Conservation (phyloP, 768 basidiomycete species). For the Tulasnella calospora region DNA sequence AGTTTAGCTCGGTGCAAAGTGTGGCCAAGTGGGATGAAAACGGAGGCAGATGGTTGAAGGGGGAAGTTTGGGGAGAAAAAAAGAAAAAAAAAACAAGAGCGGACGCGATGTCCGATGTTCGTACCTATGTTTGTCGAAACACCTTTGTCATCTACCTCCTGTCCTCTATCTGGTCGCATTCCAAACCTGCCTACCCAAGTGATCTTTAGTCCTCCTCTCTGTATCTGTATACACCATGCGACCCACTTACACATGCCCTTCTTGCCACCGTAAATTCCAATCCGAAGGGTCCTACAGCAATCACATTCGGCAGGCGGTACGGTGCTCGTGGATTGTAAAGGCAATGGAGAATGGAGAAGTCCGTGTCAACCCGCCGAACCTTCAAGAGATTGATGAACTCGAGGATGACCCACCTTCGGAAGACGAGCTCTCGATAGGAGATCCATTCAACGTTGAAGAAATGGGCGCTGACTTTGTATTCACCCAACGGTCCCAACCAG, state of each 20-base stretch:
- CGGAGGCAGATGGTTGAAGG: neutral
- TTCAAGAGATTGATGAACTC: neutral
- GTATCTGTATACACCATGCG: neutral
- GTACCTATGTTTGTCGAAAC: neutral
- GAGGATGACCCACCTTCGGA: neutral
- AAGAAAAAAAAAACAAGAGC: neutral
- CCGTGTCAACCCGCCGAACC: neutral
- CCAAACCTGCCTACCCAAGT: neutral
- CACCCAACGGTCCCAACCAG: too few species aligned
- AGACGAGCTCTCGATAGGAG: neutral
- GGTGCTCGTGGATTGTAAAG: neutral
- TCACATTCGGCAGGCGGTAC: neutral
- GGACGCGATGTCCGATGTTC: neutral
- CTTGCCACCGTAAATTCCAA: neutral
- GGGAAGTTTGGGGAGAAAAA: neutral
- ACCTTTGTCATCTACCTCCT: neutral
- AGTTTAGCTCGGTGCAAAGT: neutral
- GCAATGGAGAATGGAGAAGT: neutral
- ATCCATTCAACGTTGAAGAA: neutral
- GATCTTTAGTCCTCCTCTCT: neutral
- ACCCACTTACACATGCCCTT: neutral
- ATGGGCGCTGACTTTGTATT: neutral
- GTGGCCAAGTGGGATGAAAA: neutral
- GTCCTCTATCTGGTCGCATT: neutral
- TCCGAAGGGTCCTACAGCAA: neutral